A percentile compares a stretch with the other conserved stretches of the same genome.
These are phyloP conservation scores for Arctium lappa DNA, from an alignment of 129 eudicot genomes.

Conservation along the genomic window DNA sequence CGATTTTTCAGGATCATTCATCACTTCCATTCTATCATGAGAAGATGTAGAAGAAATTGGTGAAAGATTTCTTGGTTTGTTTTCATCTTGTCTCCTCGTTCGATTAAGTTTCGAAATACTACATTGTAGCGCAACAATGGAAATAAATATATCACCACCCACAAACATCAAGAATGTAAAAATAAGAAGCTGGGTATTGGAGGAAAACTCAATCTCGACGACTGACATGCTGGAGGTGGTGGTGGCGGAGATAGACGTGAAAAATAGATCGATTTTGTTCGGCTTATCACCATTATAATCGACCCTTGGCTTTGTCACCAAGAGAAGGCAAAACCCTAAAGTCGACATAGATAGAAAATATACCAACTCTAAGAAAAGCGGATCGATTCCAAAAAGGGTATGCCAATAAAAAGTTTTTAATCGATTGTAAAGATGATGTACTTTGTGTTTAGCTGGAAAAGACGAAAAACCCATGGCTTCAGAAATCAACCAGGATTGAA, in stretches of 20 bases:
- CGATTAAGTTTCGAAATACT: not conserved
- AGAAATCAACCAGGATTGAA: too few relatives aligned
- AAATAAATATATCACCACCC: conserved; percentile 63
- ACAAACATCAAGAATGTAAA: conserved; percentile 46
- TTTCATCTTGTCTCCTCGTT: not conserved
- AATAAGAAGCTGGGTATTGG: conserved; percentile 48
- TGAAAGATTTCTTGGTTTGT: not conserved
- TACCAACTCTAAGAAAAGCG: not conserved
- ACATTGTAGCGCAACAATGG: conserved; percentile 38
- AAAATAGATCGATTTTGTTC: conserved; percentile 29
- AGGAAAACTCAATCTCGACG: conserved; percentile 61
- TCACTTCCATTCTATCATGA: not conserved
- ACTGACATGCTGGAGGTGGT: conserved; percentile 63
- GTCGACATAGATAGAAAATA: too few relatives aligned
- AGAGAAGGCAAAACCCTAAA: too few relatives aligned
- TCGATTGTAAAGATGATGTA: not conserved
- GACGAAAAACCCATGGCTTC: too few relatives aligned
- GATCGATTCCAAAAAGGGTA: not conserved
- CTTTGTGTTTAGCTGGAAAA: too few relatives aligned
- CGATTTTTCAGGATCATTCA: not conserved
- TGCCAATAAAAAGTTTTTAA: not conserved
- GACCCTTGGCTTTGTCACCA: too few relatives aligned
- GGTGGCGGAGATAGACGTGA: conserved; percentile 47
- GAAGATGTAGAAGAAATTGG: not conserved
- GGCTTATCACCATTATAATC: not conserved